Evolutionary conservation across 371 early-diverging fungal species (phyloP).

Genomic region (Mycotypha africana): DNA sequence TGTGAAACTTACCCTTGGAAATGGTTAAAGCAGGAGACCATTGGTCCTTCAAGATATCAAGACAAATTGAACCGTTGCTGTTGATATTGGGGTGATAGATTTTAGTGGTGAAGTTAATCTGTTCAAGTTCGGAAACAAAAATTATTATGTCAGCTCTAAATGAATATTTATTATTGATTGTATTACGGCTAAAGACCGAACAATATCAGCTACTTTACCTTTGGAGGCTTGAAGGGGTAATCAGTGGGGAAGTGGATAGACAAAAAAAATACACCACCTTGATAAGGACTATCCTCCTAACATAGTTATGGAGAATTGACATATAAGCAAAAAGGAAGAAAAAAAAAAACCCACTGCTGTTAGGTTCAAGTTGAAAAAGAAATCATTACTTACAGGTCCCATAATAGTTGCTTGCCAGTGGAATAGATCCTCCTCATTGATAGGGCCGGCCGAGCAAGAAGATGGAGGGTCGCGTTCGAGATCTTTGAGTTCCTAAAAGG

Average conservation of each 20-base stretch:
- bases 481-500: constrained; percentile 83
- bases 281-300: constrained; percentile 66
- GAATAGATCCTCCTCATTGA: constrained; percentile 83
- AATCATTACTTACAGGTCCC: constrained; percentile 58
- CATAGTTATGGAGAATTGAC: no score
- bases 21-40: constrained; percentile 99
- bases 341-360: neutral
- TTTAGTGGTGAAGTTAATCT: constrained; percentile 93
- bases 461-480: constrained; percentile 94
- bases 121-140: no score
- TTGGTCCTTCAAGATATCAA: constrained; percentile 97
- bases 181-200: no score
- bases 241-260: constrained; percentile 98
- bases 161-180: no score
- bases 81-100: constrained; percentile 99
- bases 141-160: no score
- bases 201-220: no score
- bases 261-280: constrained; percentile 95
- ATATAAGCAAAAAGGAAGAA: no score
- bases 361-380: no score
- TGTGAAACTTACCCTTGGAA: constrained; percentile 65
- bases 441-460: constrained; percentile 90
- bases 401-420: constrained; percentile 97
- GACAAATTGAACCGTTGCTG: constrained; percentile 96
- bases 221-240: constrained; percentile 99